phyloP scores from a whole-genome alignment of 306 rosid species.

The Dalbergia cultrata region DNA sequence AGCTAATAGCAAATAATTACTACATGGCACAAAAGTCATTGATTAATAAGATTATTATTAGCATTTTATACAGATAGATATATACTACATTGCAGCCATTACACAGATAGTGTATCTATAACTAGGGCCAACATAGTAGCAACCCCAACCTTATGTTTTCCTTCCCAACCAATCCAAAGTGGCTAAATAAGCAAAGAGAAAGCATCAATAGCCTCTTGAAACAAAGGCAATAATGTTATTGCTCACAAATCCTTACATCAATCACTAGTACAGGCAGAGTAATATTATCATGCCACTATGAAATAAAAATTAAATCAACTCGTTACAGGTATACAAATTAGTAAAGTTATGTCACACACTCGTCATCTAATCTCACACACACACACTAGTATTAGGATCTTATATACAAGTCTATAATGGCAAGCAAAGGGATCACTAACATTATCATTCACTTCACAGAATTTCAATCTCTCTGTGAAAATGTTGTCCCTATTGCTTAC shows the following conservation, averaged over 20 bases:
- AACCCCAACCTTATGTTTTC: too few species aligned
- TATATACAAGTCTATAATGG: not conserved
- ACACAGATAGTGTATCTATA: not conserved
- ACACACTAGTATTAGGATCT: not conserved
- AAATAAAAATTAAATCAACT: not conserved
- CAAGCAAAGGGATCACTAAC: conserved; percentile 50
- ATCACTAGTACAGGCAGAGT: not conserved
- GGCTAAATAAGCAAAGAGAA: not conserved
- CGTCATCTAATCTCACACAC: too few species aligned
- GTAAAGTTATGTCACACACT: too few species aligned
- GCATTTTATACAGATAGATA: not conserved
- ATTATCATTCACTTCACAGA: conserved; percentile 92
- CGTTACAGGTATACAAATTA: too few species aligned
- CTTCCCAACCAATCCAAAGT: conserved; percentile 4
- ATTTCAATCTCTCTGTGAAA: conserved; percentile 87
- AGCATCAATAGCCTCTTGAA: not conserved
- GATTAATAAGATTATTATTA: not conserved
- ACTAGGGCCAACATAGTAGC: not conserved
- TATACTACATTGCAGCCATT: conserved; percentile 25
- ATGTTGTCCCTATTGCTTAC: conserved; percentile 86
- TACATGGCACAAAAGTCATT: conserved; percentile 12
- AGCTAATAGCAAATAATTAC: conserved; percentile 9
- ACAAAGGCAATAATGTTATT: conserved; percentile 19
- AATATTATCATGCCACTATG: not conserved
- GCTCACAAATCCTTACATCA: not conserved